These are phyloP conservation scores for Nitzschia sp. DNA, from an alignment of 108 stramenopile genomes.

Conservation along the genomic window DNA sequence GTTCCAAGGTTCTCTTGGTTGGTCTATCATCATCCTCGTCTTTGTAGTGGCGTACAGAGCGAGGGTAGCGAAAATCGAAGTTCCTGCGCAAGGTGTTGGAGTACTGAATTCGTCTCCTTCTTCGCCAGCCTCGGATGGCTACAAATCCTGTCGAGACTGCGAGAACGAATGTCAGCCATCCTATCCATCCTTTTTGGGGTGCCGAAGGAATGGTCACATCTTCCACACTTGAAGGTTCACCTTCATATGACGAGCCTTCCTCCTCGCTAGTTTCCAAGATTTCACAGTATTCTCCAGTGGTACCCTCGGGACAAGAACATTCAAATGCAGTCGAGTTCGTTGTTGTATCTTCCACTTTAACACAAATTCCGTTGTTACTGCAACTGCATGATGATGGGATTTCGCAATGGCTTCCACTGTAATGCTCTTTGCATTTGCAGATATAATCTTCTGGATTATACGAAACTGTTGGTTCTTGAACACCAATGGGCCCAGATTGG, in stretches of 20 bases:
- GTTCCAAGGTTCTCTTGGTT: too few species aligned
- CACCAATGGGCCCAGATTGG: not conserved
- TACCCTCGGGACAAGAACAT: conserved; percentile 29
- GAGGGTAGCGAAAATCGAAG: not conserved
- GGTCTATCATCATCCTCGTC: not conserved
- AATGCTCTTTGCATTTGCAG: conserved; percentile 35
- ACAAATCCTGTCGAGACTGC: not conserved
- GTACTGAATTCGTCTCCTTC: not conserved
- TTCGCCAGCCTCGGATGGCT: not conserved
- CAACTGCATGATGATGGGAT: conserved; percentile 27
- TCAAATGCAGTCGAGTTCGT: not conserved
- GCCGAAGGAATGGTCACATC: not conserved
- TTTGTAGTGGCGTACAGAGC: not conserved
- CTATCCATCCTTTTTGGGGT: not conserved
- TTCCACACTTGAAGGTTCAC: not conserved
- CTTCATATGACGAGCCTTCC: not conserved
- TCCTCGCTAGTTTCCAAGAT: not conserved
- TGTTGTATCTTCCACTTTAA: not conserved
- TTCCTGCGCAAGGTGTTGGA: not conserved
- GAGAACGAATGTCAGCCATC: not conserved
- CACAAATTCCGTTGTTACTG: conserved; percentile 29
- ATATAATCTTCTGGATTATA: conserved; percentile 6
- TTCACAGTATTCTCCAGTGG: conserved; percentile 22
- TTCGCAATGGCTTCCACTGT: conserved; percentile 30
- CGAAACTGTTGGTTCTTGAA: not conserved